Conservation (phyloP, 2,329 filamentous ascomycete genomes). For the Geoglossum cookeanum region DNA sequence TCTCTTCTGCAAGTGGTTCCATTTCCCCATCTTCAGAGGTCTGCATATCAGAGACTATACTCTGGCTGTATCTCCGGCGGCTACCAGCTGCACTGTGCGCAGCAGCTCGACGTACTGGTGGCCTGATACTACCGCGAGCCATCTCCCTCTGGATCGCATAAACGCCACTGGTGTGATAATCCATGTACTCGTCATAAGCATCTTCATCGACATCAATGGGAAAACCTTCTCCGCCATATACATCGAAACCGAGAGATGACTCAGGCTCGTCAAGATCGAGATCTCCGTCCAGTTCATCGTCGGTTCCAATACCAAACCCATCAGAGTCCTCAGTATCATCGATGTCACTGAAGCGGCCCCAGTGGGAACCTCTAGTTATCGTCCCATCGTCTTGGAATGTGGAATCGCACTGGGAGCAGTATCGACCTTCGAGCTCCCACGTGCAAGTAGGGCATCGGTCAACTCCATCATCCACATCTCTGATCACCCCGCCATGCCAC, state of each 20-base stretch:
- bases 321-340: constrained; percentile 23
- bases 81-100: constrained; percentile 23
- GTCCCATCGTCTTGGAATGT: constrained; percentile 30
- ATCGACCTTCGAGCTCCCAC: constrained; percentile 43
- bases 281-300: constrained; percentile 21
- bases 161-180: not conserved
- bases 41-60: constrained; percentile 21
- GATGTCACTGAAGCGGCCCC: constrained; percentile 26
- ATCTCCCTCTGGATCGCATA: constrained; percentile 8
- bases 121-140: constrained; percentile 17
- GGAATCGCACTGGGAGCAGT: constrained; percentile 33
- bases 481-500: constrained; percentile 18
- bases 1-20: constrained; percentile 24
- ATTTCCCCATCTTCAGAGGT: constrained; percentile 19
- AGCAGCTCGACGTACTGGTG: constrained; percentile 18
- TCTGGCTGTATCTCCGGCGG: constrained; percentile 21
- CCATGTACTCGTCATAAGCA: constrained; percentile 1
- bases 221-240: constrained; percentile 16
- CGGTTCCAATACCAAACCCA: constrained; percentile 11
- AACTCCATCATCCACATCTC: constrained; percentile 40
- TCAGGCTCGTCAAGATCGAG: constrained; percentile 23
- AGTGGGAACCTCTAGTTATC: constrained; percentile 20
- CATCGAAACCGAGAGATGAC: constrained; percentile 13
- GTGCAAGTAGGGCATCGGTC: constrained; percentile 42
- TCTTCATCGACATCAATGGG: constrained; percentile 2